Evolutionary conservation across 2,329 filamentous ascomycete species (phyloP).

Genomic region (Coleophoma eucalyptorum): DNA sequence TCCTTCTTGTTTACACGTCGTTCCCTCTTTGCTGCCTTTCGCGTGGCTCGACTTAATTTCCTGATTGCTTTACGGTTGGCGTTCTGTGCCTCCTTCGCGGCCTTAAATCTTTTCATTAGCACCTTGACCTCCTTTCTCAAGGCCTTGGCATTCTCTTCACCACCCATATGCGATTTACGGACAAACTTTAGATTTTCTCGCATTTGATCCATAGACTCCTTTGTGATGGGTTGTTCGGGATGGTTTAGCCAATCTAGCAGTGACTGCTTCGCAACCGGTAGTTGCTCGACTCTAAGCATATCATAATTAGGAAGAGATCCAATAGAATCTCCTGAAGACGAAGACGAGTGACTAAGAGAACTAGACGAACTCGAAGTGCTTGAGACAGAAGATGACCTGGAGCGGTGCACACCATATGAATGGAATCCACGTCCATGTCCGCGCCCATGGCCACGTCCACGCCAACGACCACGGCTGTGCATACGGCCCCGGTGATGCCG

Average conservation of each 20-base stretch:
- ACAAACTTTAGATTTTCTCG: constrained; percentile 39
- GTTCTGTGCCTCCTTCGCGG: constrained; percentile 32
- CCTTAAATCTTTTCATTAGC: constrained; percentile 40
- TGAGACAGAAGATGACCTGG: constrained; percentile 9
- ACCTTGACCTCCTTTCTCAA: constrained; percentile 41
- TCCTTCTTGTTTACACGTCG: constrained; percentile 16
- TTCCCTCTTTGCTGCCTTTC: constrained; percentile 2
- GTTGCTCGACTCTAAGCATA: constrained; percentile 42
- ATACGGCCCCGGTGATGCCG: background rate
- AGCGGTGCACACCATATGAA: constrained; percentile 3
- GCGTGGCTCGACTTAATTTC: constrained; percentile 5
- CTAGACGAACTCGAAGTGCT: constrained; percentile 28
- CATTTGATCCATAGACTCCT: constrained; percentile 36
- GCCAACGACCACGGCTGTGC: constrained; percentile 12
- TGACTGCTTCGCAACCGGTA: constrained; percentile 40
- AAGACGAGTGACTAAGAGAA: constrained; percentile 21
- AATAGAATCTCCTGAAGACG: constrained; percentile 33
- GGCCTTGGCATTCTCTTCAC: constrained; percentile 27
- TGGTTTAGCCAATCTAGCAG: constrained; percentile 45
- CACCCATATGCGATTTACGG: constrained; percentile 15
- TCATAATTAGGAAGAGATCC: constrained; percentile 52
- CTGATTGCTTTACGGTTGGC: constrained; percentile 23
- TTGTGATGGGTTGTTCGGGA: constrained; percentile 46
- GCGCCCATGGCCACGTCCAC: constrained; percentile 3
- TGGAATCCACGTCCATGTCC: background rate